Conservation (phyloP, 2,329 filamentous ascomycete species). For the Trichoderma cornu-damae region DNA sequence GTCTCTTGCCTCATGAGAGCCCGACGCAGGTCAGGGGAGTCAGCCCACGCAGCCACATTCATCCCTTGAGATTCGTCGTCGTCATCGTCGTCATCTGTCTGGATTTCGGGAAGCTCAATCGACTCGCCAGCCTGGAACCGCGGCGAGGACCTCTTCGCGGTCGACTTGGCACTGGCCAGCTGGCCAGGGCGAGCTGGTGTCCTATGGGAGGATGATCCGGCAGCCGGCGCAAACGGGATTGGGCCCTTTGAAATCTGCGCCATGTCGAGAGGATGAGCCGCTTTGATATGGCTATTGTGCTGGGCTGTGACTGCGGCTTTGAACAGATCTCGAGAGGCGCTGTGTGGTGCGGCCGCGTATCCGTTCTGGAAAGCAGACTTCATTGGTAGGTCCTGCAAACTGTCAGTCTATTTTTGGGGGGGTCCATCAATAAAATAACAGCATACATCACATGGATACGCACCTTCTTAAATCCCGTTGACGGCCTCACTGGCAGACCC, state of each 20-base stretch:
- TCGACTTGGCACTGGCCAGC: conserved; percentile 45
- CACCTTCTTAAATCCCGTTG: conserved; percentile 64
- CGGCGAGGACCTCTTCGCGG: conserved; percentile 67
- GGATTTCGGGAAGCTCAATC: conserved; percentile 90
- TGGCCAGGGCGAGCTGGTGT: conserved; percentile 58
- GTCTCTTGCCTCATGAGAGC: conserved; percentile 77
- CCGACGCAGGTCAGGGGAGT: conserved; percentile 74
- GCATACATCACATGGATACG: conserved; percentile 18
- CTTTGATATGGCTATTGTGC: conserved; percentile 59
- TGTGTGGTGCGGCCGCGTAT: conserved; percentile 55
- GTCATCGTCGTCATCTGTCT: conserved; percentile 89
- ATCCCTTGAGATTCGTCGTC: conserved; percentile 56
- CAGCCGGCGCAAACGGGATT: conserved; percentile 76
- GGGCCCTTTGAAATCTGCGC: conserved; percentile 82
- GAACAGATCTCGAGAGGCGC: conserved; percentile 54
- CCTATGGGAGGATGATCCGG: conserved; percentile 55
- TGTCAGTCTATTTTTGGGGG: conserved; percentile 33
- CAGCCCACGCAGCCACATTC: conserved; percentile 73
- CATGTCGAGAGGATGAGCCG: conserved; percentile 71
- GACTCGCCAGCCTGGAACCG: conserved; percentile 83
- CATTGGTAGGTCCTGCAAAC: conserved; percentile 50
- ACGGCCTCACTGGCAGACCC: conserved; percentile 79
- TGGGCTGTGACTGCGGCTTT: conserved; percentile 63
- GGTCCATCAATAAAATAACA: background rate
- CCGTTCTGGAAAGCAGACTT: conserved; percentile 58